Base-by-base conservation (phyloP, 768 basidiomycete genomes). In the Phallus indusiatus region DNA sequence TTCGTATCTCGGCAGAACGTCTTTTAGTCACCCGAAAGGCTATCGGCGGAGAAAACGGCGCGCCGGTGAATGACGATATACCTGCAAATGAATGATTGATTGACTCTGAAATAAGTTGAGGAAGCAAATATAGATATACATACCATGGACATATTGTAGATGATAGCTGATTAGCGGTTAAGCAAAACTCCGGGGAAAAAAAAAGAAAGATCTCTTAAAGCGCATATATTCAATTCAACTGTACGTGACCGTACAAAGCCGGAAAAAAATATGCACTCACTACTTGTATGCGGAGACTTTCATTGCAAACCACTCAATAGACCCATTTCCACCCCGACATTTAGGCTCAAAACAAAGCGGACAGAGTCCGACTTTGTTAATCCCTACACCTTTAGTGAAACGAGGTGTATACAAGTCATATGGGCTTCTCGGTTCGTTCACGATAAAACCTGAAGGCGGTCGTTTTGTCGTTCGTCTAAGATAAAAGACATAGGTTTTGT, bases 271-370 rank as follows among this genome's bases (percentile, higher is more conserved):
- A 47, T 18, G 10, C 21, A 76, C 79, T 16, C 60, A 84, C 86
- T 74, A 89, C 88, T 90, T 90, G 74, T 83, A 90, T 18, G 88
- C 88, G 14, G 84, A 86, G 66, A 86, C 84, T 64, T 90, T 90
- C 81, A 83, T 89, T 1, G 82, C 80, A 35, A 89, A 70, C 89
- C 90, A 91, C 24, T 85, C 61, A 42, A 77, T 75, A 64, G 79
- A 81, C 2, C 79, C 80, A 57, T 78, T 79, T 0, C 88, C 89
- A 1, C 86, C 86, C 9, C 88, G 78, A 20, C 71, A 72, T 3
- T 66, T 67, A 37, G 74, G 69, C 69, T 90, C 88, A 47, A 81
- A 68, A 65, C 90, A 92, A 53, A 91, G 79, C 0, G 90, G 90
- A 64, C 90, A 92, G 36, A 90, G 67, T 1, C 88, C 90, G 0